phyloP scores from a whole-genome alignment of 2,329 filamentous ascomycete species.

The Chlorencoelia australis region DNA sequence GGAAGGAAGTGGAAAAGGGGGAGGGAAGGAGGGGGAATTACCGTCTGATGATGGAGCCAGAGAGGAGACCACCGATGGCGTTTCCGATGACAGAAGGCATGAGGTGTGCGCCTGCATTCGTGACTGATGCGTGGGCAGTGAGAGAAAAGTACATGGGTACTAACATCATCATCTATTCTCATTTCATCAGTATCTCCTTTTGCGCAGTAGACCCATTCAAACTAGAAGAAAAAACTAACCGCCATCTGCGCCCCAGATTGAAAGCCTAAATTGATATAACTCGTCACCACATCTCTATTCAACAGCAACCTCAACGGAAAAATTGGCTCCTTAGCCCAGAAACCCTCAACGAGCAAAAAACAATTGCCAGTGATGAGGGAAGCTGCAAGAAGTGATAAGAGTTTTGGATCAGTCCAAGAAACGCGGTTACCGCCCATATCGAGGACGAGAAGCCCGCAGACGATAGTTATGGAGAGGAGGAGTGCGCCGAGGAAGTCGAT shows the following conservation, averaged over 20 bases:
- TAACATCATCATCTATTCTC: slow-evolving; percentile 45
- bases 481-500: slow-evolving; percentile 50
- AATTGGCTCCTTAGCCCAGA: slow-evolving; percentile 43
- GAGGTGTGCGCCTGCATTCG: slow-evolving; percentile 48
- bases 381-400: slow-evolving; percentile 23
- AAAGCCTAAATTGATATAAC: slow-evolving; percentile 40
- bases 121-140: slow-evolving; percentile 45
- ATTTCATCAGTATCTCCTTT: not conserved
- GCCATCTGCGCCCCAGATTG: slow-evolving; percentile 49
- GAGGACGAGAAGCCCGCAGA: slow-evolving; percentile 35
- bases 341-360: slow-evolving; percentile 13
- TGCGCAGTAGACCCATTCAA: not conserved
- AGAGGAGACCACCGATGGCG: slow-evolving; percentile 49
- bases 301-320: slow-evolving; percentile 45
- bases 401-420: slow-evolving; percentile 28
- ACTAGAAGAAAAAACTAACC: slow-evolving; percentile 22
- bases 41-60: slow-evolving; percentile 34
- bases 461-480: slow-evolving; percentile 34
- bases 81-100: slow-evolving; percentile 60
- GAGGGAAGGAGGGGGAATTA: not conserved
- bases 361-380: slow-evolving; percentile 15
- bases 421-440: slow-evolving; percentile 38
- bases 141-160: slow-evolving; percentile 63
- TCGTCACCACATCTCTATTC: slow-evolving; percentile 41
- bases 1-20: not conserved